Base-by-base conservation (phyloP, 2,329 filamentous ascomycete genomes). In the Exserohilum turcica region DNA sequence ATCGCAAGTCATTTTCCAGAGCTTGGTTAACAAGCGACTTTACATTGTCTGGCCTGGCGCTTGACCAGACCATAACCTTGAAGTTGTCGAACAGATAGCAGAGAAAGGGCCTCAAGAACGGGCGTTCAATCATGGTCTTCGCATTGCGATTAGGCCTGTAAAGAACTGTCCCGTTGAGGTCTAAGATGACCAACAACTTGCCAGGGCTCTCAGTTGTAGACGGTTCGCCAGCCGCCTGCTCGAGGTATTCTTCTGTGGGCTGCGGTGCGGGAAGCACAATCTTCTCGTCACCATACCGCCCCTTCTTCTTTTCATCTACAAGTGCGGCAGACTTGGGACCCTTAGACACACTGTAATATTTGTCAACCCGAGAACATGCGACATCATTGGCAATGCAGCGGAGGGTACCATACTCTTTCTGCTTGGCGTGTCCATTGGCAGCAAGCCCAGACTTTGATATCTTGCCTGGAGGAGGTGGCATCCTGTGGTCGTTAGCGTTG, bases 151-250 rank as follows among this genome's bases (percentile, higher is more conserved):
- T 79, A 7, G 86, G 87, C 5, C 94, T 88, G 76, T 84, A 82
- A 31, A 97, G 82, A 1, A 99, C 81, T 0, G 93, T 97, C 57
- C 94, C 94, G 73, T 97, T 99, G 32, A 99, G 84, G 75, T 99
- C 94, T 57, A 97, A 84, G 40, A 97, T 84, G 44, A 99, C 80
- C 18, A 99, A 85, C 29, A 96, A 82, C 13, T 82, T 83, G 35
- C 84, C 84, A 1, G 86, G 82, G 1, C 72, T 44, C 0, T 73
- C 33, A 3, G 83, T 52, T 1, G 55, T 58, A 5, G 54, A 54
- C 0, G 71, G 63, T 18, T 60, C 55, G 10, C 74, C 13, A 61
- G 76, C 69, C 2, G 88, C 79, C 46, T 81, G 80, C 3, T 68
- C 48, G n/a, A 91, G 76, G 74, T 95, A 95, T 40, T 74, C 67